These are phyloP conservation scores for Erysimum cheiranthoides DNA, from an alignment of 345 rosid species.

Conservation along the genomic window DNA sequence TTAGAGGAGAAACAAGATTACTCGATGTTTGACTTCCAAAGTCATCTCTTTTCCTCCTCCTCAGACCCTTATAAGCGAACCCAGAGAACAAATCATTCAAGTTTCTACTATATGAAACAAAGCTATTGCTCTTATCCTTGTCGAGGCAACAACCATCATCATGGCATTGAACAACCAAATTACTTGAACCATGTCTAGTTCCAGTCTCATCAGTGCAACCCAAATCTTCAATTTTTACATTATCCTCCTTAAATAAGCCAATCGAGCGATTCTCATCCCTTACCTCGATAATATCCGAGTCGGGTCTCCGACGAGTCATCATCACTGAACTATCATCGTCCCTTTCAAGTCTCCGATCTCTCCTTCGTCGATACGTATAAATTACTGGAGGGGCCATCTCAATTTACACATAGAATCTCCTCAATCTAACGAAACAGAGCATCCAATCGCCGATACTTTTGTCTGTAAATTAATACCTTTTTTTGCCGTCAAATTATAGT, in stretches of 20 bases:
- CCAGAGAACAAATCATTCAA: conserved; percentile 28
- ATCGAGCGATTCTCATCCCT: conserved; percentile 12
- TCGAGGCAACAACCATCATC: conserved; percentile 8
- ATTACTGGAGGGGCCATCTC: conserved; percentile 36
- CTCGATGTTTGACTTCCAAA: conserved; percentile 1
- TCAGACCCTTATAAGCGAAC: conserved; percentile 12
- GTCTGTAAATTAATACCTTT: background rate
- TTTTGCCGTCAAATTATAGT: background rate
- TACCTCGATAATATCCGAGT: conserved; percentile 10
- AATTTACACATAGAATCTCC: conserved; percentile 1
- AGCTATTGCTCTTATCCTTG: conserved; percentile 8
- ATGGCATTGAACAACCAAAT: conserved; percentile 16
- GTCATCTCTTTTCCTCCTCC: conserved; percentile 1
- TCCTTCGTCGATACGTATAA: conserved; percentile 29
- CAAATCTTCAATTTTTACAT: conserved; percentile 1
- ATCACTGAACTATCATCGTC: conserved; percentile 21
- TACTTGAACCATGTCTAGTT: conserved; percentile 5
- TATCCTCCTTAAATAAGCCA: conserved; percentile 8
- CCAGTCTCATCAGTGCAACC: conserved; percentile 5
- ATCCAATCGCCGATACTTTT: conserved; percentile 10
- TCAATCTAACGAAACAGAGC: conserved; percentile 17
- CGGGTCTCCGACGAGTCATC: conserved; percentile 24
- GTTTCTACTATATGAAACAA: conserved; percentile 16
- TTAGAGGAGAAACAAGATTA: conserved; percentile 12
- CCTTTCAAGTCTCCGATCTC: background rate